Evolutionary conservation across 306 rosid genomes (phyloP).

Genomic region (Ceratonia siliqua): DNA sequence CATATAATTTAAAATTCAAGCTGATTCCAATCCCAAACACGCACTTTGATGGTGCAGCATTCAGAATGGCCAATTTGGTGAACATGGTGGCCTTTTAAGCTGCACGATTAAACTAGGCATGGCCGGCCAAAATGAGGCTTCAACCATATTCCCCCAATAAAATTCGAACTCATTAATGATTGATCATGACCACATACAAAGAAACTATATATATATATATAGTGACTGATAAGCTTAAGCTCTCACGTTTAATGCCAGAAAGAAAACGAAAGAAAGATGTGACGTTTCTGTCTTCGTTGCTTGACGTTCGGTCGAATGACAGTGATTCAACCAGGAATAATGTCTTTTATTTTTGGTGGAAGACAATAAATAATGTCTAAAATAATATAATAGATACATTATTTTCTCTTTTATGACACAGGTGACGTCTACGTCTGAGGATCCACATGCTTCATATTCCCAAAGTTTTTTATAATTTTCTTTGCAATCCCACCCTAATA

Average conservation of each 20-base stretch:
- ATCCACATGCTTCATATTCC: slow-evolving; percentile 29
- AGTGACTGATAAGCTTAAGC: slow-evolving; percentile 12
- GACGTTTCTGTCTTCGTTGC: not conserved
- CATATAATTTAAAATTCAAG: not conserved
- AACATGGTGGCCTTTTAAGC: not conserved
- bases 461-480: not conserved
- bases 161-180: too few species aligned
- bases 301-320: slow-evolving; percentile 4
- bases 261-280: not conserved
- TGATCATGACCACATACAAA: too few species aligned
- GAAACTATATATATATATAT: not conserved
- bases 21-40: too few species aligned
- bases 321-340: slow-evolving; percentile 22
- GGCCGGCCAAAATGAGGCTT: slow-evolving; percentile 28
- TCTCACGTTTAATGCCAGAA: too few species aligned
- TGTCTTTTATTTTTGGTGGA: not conserved
- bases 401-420: not conserved
- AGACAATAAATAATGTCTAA: not conserved
- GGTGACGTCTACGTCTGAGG: not conserved
- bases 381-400: slow-evolving; percentile 2
- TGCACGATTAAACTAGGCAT: slow-evolving; percentile 1
- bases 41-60: not conserved
- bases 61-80: not conserved
- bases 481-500: not conserved
- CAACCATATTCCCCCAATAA: too few species aligned